Evolutionary conservation across 768 basidiomycete species (phyloP).

Genomic region (Tephrocybe sp.): DNA sequence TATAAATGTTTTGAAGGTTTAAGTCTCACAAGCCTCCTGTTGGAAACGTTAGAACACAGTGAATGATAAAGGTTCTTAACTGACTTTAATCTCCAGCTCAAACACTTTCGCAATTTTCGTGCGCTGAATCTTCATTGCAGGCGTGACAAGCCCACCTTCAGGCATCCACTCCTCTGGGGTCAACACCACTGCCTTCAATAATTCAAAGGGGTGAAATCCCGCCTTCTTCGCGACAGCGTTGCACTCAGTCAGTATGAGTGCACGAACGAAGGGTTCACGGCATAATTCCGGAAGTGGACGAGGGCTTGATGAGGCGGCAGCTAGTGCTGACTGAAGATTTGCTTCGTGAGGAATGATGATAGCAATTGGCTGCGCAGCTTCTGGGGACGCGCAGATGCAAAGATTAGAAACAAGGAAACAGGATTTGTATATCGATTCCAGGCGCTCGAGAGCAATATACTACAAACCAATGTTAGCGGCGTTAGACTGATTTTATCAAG

Average conservation of each 20-base stretch:
- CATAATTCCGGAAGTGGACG: slow-evolving; percentile 50
- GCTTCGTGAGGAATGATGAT: slow-evolving; percentile 78
- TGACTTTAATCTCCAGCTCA: slow-evolving; percentile 58
- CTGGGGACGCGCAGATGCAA: slow-evolving; percentile 72
- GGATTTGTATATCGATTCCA: slow-evolving; percentile 88
- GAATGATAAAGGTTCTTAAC: slow-evolving; percentile 14
- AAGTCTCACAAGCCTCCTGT: no score
- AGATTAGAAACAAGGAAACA: slow-evolving; percentile 74
- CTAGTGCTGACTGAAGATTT: slow-evolving; percentile 46
- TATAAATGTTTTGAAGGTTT: no score
- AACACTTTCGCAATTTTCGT: slow-evolving; percentile 66
- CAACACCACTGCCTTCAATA: slow-evolving; percentile 70
- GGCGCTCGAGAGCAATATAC: slow-evolving; percentile 89
- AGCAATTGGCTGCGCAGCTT: slow-evolving; percentile 80
- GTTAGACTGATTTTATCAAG: background rate
- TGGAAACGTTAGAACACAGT: no score
- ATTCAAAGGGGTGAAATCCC: slow-evolving; percentile 76
- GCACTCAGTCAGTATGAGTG: slow-evolving; percentile 67
- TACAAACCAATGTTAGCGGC: slow-evolving; percentile 22
- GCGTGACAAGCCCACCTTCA: slow-evolving; percentile 80
- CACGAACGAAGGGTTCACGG: slow-evolving; percentile 45
- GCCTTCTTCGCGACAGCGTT: slow-evolving; percentile 79
- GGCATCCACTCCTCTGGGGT: slow-evolving; percentile 89
- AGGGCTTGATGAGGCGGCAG: background rate
- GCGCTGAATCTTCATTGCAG: slow-evolving; percentile 91